A percentile compares a stretch with the other conserved stretches of the same genome.
phyloP scores from a whole-genome alignment of 148 eudicot genomes.

The Hydrangea macrophylla region DNA sequence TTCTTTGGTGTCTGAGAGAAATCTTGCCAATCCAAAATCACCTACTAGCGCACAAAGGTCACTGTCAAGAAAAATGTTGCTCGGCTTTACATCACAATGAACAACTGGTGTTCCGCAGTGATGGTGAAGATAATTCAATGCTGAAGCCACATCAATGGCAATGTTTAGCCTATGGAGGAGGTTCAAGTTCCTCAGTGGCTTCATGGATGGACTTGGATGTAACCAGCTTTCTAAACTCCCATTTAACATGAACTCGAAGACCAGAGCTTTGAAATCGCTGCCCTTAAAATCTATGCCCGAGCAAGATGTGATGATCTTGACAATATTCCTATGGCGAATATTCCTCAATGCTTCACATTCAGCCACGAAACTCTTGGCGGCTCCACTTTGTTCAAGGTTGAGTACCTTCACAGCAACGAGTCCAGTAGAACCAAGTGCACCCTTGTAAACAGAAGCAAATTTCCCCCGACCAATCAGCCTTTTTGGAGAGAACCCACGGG shows the following conservation, averaged over 20 bases:
- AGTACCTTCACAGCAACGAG: conserved; percentile 16
- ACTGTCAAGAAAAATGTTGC: conserved; percentile 8
- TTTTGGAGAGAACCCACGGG: conserved; percentile 8
- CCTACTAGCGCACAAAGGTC: conserved; percentile 1
- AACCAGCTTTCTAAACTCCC: conserved; percentile 18
- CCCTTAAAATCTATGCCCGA: conserved; percentile 3
- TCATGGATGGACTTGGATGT: not conserved
- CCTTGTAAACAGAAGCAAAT: conserved; percentile 9
- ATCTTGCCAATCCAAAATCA: conserved; percentile 11
- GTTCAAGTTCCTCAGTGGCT: not conserved
- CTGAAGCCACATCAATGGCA: conserved; percentile 14
- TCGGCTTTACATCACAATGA: conserved; percentile 15
- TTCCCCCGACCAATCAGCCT: conserved; percentile 12
- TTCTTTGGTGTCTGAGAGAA: not conserved
- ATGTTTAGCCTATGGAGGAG: conserved; percentile 1
- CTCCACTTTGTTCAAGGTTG: conserved; percentile 7
- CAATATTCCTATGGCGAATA: conserved; percentile 10
- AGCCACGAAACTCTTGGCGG: conserved; percentile 4
- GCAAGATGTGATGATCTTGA: conserved; percentile 15
- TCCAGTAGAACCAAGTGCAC: not conserved
- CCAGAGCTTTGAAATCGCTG: conserved; percentile 17
- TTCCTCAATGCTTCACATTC: conserved; percentile 13
- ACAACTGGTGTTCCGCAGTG: not conserved
- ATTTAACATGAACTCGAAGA: conserved; percentile 16
- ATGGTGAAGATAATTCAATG: conserved; percentile 14